A percentile compares a stretch with the other conserved stretches of the same genome.
Conservation (phyloP, 345 rosid genomes). For the Sisymbrium altissimum region DNA sequence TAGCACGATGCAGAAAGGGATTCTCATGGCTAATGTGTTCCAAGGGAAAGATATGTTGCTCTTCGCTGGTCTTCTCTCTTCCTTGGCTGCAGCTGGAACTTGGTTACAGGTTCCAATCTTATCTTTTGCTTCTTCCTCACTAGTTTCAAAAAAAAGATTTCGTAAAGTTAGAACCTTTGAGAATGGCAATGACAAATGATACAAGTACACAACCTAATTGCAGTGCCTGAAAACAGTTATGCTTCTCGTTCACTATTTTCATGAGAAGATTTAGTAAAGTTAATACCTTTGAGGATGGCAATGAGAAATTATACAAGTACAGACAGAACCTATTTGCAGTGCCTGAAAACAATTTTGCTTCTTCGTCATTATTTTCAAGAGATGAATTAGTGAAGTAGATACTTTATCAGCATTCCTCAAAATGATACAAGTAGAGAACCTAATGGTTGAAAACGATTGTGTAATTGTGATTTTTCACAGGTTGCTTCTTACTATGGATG, state of each 20-base stretch:
- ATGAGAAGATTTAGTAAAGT: background rate
- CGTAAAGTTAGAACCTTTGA: background rate
- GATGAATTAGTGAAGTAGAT: background rate
- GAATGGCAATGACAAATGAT: background rate
- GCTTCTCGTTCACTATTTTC: background rate
- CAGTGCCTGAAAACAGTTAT: background rate
- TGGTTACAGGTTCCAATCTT: conserved; percentile 81
- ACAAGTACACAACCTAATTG: conserved; percentile 4
- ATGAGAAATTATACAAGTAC: background rate
- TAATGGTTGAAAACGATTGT: background rate
- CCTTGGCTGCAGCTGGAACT: conserved; percentile 91
- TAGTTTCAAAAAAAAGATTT: background rate
- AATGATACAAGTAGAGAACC: conserved; percentile 14
- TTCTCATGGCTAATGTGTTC: conserved; percentile 80
- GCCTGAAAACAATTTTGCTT: background rate
- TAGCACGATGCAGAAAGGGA: conserved; percentile 98
- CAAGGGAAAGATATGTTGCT: conserved; percentile 83
- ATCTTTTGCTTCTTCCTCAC: conserved; percentile 1
- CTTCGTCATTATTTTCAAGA: background rate
- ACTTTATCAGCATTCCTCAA: background rate
- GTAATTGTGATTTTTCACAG: conserved; percentile 31
- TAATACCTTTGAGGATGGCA: background rate
- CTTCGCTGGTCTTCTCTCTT: conserved; percentile 80
- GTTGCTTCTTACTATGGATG: conserved; percentile 88
- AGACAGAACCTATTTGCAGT: conserved; percentile 6